phyloP scores from a whole-genome alignment of 208 protist genomes.

The Leishmania mexicana region DNA sequence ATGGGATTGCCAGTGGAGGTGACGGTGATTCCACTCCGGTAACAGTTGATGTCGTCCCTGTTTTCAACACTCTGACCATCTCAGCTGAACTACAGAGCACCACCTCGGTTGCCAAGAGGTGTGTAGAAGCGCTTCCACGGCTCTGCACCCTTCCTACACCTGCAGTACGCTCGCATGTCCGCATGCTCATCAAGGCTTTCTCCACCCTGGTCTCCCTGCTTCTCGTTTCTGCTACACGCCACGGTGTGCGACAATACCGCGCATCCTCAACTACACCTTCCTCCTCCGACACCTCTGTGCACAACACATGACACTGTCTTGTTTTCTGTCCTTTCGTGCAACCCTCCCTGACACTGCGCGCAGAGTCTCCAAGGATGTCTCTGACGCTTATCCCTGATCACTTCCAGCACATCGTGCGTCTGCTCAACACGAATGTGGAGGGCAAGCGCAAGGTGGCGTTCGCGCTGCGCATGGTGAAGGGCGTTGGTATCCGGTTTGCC shows the following conservation, averaged over 20 bases:
- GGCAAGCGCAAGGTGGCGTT: conserved; percentile 98
- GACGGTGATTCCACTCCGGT: not conserved
- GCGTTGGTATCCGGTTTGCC: conserved; percentile 99
- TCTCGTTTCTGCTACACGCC: not conserved
- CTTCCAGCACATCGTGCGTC: conserved; percentile 99
- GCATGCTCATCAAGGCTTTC: not conserved
- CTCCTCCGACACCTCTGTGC: no score
- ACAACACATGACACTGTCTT: not conserved
- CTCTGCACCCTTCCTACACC: no score
- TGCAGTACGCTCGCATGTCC: not conserved
- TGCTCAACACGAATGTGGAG: conserved; percentile 99
- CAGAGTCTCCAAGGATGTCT: conserved; percentile 34
- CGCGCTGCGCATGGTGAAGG: conserved; percentile 98
- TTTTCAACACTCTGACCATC: not conserved
- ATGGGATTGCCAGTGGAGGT: not conserved
- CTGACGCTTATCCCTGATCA: conserved; percentile 75
- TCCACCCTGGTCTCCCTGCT: not conserved
- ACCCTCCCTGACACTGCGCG: not conserved
- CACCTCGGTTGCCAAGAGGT: not conserved
- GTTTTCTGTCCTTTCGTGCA: not conserved
- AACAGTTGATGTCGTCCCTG: not conserved
- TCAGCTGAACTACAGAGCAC: not conserved
- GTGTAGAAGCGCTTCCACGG: not conserved
- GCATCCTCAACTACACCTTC: not conserved
- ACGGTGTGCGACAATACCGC: not conserved